Percentiles rank a stretch among this genome's conserved stretches.
These are phyloP conservation scores for Zoysia pacifica DNA, from an alignment of 176 grass and related monocot species.

Conservation along the genomic window DNA sequence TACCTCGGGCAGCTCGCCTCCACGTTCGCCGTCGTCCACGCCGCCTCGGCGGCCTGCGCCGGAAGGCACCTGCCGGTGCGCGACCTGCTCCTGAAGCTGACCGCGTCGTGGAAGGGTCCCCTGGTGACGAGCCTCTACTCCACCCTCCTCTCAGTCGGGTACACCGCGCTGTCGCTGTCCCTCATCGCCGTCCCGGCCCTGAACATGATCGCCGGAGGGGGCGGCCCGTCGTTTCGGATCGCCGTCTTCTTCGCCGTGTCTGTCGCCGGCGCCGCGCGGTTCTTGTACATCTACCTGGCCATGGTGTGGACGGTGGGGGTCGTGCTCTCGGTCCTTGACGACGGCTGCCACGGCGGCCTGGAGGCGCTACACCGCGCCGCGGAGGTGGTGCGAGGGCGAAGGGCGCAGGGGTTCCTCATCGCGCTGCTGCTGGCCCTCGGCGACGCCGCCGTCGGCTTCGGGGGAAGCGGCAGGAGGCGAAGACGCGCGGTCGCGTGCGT, in stretches of 20 bases:
- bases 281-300: slow-evolving; percentile 43
- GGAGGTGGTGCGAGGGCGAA: slow-evolving; percentile 17
- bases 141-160: slow-evolving; percentile 34
- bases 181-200: slow-evolving; percentile 27
- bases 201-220: slow-evolving; percentile 8
- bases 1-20: slow-evolving; percentile 21
- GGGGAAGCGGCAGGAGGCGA: neutral
- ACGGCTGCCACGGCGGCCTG: slow-evolving; percentile 37
- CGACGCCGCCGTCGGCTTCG: neutral
- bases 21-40: slow-evolving; percentile 20
- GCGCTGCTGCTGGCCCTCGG: slow-evolving; percentile 16
- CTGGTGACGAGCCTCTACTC: slow-evolving; percentile 31
- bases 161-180: slow-evolving; percentile 28
- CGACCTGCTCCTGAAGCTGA: slow-evolving; percentile 25
- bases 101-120: slow-evolving; percentile 24
- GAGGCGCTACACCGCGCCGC: slow-evolving; percentile 33
- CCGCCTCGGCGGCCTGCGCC: slow-evolving; percentile 21
- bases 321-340: slow-evolving; percentile 41
- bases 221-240: neutral
- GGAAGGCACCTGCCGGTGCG: neutral
- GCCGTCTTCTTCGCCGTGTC: neutral
- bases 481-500: neutral
- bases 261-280: slow-evolving; percentile 1
- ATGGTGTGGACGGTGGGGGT: slow-evolving; percentile 45
- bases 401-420: slow-evolving; percentile 38